phyloP scores from a whole-genome alignment of 2,329 filamentous ascomycete genomes.

The Cercospora sojina region DNA sequence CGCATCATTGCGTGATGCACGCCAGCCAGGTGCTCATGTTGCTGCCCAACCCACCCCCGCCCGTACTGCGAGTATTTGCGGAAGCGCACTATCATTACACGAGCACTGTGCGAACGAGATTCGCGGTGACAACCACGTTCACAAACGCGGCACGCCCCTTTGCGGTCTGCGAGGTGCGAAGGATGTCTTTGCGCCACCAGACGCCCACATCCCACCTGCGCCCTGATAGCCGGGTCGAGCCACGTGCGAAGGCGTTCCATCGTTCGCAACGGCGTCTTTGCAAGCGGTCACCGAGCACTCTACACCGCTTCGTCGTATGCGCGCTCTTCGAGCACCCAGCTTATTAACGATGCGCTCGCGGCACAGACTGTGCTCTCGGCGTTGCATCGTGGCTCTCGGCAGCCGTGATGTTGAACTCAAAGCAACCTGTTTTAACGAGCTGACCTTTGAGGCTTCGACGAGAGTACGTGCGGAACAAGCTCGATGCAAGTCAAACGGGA shows the following conservation, averaged over 20 bases:
- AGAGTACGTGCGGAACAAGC: constrained; percentile 2
- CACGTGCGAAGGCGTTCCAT: background rate
- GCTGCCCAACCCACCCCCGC: background rate
- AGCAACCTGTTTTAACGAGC: background rate
- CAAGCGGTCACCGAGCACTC: background rate
- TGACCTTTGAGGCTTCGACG: background rate
- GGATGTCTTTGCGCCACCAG: background rate
- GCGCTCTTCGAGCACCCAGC: background rate
- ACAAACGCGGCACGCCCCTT: background rate
- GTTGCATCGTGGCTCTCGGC: background rate
- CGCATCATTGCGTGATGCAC: background rate
- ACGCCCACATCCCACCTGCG: background rate
- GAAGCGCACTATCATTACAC: background rate
- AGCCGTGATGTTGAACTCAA: background rate
- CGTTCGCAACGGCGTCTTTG: background rate
- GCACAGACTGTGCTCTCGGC: background rate
- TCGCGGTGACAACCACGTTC: background rate
- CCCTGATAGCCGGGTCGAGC: background rate
- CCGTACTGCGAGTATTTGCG: background rate
- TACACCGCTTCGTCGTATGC: background rate
- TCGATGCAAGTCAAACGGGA: constrained; percentile 6
- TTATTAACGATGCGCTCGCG: background rate
- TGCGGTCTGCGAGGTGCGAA: background rate
- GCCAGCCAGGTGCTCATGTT: too few relatives aligned
- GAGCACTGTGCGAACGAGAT: background rate